Percentiles rank a stretch among this genome's conserved stretches.
Evolutionary conservation across 2,329 filamentous ascomycete genomes (phyloP).

Genomic region (Penicillium sp.): DNA sequence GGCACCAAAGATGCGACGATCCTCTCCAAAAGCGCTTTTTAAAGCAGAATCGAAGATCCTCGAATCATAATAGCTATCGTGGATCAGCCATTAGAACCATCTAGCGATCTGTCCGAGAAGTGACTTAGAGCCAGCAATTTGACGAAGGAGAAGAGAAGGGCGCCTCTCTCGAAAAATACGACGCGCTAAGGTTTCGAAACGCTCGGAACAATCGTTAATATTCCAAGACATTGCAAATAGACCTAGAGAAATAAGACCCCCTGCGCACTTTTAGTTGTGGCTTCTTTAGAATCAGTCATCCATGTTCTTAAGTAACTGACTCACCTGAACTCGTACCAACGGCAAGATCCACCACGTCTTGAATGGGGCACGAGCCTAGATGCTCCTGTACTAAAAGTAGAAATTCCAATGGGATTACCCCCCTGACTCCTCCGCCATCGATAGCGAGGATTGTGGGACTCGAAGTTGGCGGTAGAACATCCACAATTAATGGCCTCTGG

Average conservation of each 20-base stretch:
- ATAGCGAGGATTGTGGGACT: conserved; percentile 28
- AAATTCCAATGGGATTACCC: conserved; percentile 19
- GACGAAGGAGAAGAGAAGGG: conserved; percentile 1
- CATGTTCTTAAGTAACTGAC: neutral
- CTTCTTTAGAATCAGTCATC: neutral
- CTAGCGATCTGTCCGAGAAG: conserved; percentile 8
- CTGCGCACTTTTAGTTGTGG: conserved; percentile 2
- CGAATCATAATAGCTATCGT: conserved; percentile 24
- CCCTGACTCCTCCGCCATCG: conserved; percentile 25
- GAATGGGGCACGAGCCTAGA: conserved; percentile 7
- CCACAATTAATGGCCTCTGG: conserved; percentile 10
- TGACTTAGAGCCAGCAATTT: conserved; percentile 6
- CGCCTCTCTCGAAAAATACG: conserved; percentile 15
- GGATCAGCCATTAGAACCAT: conserved; percentile 17
- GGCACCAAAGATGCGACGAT: conserved; percentile 17
- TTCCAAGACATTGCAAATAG: conserved; percentile 17
- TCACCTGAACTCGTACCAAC: conserved; percentile 16
- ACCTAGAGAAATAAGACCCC: conserved; percentile 17
- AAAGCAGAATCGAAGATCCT: conserved; percentile 19
- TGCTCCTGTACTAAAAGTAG: conserved; percentile 15
- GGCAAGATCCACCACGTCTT: conserved; percentile 14
- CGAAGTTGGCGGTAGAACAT: conserved; percentile 25
- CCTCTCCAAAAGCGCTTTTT: conserved; percentile 14
- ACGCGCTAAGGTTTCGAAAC: conserved; percentile 8
- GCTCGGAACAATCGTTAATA: conserved; percentile 12